Evolutionary conservation across 495 filamentous ascomycete genomes (phyloP), one percentile per base, ranked within the genome.

Genomic region (Aspergillus ostianus): DNA sequence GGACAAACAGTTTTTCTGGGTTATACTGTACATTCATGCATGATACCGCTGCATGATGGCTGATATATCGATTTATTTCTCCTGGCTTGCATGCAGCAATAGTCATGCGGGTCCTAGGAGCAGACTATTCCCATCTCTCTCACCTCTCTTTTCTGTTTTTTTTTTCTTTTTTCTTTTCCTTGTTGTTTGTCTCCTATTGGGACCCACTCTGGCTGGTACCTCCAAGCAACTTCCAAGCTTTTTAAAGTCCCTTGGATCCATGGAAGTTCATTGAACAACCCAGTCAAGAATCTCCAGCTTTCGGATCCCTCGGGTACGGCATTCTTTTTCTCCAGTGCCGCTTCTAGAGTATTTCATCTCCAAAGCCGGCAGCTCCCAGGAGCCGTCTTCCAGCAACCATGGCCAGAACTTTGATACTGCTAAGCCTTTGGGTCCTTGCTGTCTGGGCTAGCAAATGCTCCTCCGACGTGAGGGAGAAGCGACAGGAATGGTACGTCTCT

Each of bases 121-220:
- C 23, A 4, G 23, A 15, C 36, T 41, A 41, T 17, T 13, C 36
- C 36, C 13, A 15, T 41, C 13, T 41, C 36, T 41, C 36, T 41
- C 36, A 41, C 36, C 36, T 41, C 36, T 17, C 13, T 47, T 51
- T 51, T 53, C 23, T 49, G 2, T 7, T 51, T 51, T 3, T 30
- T 59, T 27, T n/a, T 26, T 50, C 47, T 26, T 49, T 55, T 60
- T n/a, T 46, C 17, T 20, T 51, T 46, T 44, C 4, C 27, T 47
- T 44, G n/a, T 20, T 21, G 3, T 6, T 49, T 49, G 47, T 49
- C 12, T n/a, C 47, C 20, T 47, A 10, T 47, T 47, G 17, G 17
- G 46, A 10, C n/a, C 23, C 23, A 51, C 49, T 10, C 10, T 32
- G 29, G 29, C 29, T 32, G 1, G 7, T 32, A 32, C 29, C 36